Conservation (phyloP, 2,329 filamentous ascomycete species). For the Exophiala xenobiotica region DNA sequence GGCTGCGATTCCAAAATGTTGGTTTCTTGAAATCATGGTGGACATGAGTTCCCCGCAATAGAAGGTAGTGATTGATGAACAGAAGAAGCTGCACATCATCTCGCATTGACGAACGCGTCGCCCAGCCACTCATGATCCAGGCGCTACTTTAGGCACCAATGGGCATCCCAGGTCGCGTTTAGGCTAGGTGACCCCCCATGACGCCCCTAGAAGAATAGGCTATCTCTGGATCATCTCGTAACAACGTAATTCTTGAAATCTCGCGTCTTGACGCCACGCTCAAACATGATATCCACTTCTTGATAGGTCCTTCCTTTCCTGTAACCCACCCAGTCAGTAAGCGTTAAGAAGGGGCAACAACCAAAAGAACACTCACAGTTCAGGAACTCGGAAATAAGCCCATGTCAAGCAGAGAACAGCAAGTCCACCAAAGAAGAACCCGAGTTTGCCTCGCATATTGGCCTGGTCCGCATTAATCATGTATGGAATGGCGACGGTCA, state of each 20-base stretch:
- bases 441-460: conserved; percentile 35
- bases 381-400: conserved; percentile 34
- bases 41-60: too few species aligned
- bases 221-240: conserved; percentile 1
- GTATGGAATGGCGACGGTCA: conserved; percentile 43
- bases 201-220: too few species aligned
- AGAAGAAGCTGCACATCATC: too few species aligned
- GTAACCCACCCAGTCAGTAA: conserved; percentile 2
- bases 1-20: not conserved
- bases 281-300: conserved; percentile 37
- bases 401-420: conserved; percentile 27
- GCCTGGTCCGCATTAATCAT: conserved; percentile 31
- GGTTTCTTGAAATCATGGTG: not conserved
- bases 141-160: too few species aligned
- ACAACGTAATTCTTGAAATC: conserved; percentile 28
- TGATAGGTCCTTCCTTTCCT: conserved; percentile 32
- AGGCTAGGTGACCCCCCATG: not conserved
- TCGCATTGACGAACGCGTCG: too few species aligned
- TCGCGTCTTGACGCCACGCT: conserved; percentile 28
- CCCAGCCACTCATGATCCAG: too few species aligned
- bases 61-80: too few species aligned
- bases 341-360: not conserved
- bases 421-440: conserved; percentile 36
- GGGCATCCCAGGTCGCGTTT: too few species aligned
- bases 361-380: conserved; percentile 23